phyloP scores from a whole-genome alignment of 768 basidiomycete species.

The Suillus alpinus region DNA sequence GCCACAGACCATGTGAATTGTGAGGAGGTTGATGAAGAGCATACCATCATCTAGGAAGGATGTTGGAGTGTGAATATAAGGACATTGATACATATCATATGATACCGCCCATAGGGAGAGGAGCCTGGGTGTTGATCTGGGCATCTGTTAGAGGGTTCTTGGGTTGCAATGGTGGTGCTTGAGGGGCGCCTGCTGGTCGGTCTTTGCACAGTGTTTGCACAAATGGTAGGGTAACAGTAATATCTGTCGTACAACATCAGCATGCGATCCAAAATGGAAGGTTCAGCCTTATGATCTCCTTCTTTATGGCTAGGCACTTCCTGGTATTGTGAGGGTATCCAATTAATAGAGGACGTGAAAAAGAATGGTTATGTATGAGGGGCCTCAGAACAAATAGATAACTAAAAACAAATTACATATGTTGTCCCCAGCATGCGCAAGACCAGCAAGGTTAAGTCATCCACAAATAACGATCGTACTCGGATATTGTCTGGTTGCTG shows the following conservation, averaged over 20 bases:
- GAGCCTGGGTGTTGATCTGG: slow-evolving; percentile 51
- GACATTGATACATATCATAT: slow-evolving; percentile 9
- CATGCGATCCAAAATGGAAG: background rate
- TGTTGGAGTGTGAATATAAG: background rate
- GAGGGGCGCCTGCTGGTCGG: background rate
- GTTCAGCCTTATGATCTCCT: slow-evolving; percentile 51
- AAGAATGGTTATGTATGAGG: slow-evolving; percentile 45
- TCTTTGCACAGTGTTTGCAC: slow-evolving; percentile 37
- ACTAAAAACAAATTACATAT: slow-evolving; percentile 27
- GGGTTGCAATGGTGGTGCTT: background rate
- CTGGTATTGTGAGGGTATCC: slow-evolving; percentile 67
- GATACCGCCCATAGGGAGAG: slow-evolving; percentile 39
- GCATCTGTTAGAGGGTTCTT: background rate
- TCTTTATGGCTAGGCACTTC: slow-evolving; percentile 38
- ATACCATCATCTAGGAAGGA: slow-evolving; percentile 15
- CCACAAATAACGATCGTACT: slow-evolving; percentile 48
- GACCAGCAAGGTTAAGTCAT: slow-evolving; percentile 47
- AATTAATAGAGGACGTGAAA: slow-evolving; percentile 60
- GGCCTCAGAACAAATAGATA: background rate
- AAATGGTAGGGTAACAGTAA: slow-evolving; percentile 55
- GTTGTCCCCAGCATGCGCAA: slow-evolving; percentile 56
- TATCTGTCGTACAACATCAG: slow-evolving; percentile 35
- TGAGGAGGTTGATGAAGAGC: slow-evolving; percentile 44
- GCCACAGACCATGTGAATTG: slow-evolving; percentile 48
- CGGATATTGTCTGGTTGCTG: slow-evolving; percentile 37